Evolutionary conservation across 129 eudicot species (phyloP).

Genomic region (Flaveria bidentis): DNA sequence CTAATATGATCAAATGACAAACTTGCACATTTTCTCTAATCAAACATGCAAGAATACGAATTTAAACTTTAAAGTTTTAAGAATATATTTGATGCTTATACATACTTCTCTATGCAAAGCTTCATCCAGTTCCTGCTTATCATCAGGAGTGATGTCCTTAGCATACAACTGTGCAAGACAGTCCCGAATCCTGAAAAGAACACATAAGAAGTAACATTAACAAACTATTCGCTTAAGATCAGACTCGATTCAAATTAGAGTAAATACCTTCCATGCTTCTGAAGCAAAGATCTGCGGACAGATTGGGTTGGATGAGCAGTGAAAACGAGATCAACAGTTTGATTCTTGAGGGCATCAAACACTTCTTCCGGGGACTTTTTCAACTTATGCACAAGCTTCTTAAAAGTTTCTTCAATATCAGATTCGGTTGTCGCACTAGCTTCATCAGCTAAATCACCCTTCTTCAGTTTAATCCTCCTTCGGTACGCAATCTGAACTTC

Average conservation of each 20-base stretch:
- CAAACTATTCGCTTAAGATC: constrained; percentile 4
- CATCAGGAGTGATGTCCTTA: constrained; percentile 89
- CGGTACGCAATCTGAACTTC: constrained; percentile 97
- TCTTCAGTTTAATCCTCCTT: constrained; percentile 73
- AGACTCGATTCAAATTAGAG: neutral
- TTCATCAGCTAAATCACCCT: constrained; percentile 86
- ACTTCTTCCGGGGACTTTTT: constrained; percentile 95
- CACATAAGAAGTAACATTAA: neutral
- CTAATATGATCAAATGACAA: neutral
- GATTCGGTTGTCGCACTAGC: constrained; percentile 85
- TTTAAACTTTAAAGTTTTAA: constrained; percentile 5
- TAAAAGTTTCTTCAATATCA: constrained; percentile 90
- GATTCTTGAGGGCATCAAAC: constrained; percentile 93
- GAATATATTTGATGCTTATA: constrained; percentile 5
- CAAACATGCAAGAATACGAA: constrained; percentile 2
- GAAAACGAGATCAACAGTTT: constrained; percentile 90
- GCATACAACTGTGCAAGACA: constrained; percentile 85
- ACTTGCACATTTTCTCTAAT: neutral
- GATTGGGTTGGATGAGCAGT: constrained; percentile 99
- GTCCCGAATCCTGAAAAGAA: constrained; percentile 65
- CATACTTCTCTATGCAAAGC: constrained; percentile 92
- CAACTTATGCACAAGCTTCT: constrained; percentile 76
- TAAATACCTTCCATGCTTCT: constrained; percentile 92
- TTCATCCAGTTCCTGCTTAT: constrained; percentile 87
- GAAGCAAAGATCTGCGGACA: constrained; percentile 94